Evolutionary conservation across 805 yeast species (phyloP), one percentile per base, ranked within the genome.

Genomic region (Candida nonsorbophila): DNA sequence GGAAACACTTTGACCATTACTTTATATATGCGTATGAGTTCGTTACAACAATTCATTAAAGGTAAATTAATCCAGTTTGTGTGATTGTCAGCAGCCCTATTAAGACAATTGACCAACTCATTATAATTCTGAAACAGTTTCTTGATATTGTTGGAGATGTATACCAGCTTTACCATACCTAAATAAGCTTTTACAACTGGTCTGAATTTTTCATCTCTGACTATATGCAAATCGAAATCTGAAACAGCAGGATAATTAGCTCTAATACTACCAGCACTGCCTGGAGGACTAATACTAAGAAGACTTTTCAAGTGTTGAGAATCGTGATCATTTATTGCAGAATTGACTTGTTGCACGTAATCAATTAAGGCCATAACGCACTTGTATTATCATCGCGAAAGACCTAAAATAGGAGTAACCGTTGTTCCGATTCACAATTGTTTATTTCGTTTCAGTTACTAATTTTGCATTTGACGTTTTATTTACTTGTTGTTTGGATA

Each of bases 11-110:
- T 44, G 30, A 47, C 48, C 34, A 58, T 54, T 4, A 62, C 68
- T 25, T 53, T 54, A 44, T 59, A 58, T 8, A 67, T 57, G 17
- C 57, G 55, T 4, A 58, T 54, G 38, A 74, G 49, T 34, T 65
- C 69, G 29, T 54, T 59, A 10, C 67, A 54, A 9, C 64, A 44
- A 24, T 47, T 50, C 36, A 66, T 61, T 30, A 74, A 46, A 3
- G 73, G 60, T 5, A 45, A 48, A 29, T 69, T 57, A 11, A 75
- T 60, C 83, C 83, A 77, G 30, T 59, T 64, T 3, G 68, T 55
- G 42, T 74, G 72, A 6, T 53, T 44, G 29, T 73, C 80, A 2
- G 78, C 76, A 21, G 67, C 70, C 25, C 82, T 49, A 30, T 73
- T 73, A 37, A 77, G 44, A 9, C 60, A 45, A 32, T 57, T 57